phyloP scores from a whole-genome alignment of 345 rosid species.

The Xanthoceras sorbifolium region DNA sequence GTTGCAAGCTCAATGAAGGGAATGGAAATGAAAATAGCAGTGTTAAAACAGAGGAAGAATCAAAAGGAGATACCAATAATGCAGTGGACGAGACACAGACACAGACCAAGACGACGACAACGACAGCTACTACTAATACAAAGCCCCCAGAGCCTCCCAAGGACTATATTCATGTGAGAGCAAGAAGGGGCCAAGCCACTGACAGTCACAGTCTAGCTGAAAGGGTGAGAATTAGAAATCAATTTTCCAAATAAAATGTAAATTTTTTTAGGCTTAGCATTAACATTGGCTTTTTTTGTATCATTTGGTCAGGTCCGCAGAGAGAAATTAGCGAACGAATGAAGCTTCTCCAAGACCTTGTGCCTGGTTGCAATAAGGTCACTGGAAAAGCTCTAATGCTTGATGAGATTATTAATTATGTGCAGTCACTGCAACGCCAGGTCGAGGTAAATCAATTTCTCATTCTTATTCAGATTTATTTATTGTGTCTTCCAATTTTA shows the following conservation, averaged over 20 bases:
- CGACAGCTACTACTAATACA: constrained; percentile 6
- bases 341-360: constrained; percentile 97
- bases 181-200: constrained; percentile 94
- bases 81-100: constrained; percentile 31
- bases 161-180: constrained; percentile 89
- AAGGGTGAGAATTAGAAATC: constrained; percentile 55
- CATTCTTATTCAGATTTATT: neutral
- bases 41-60: constrained; percentile 43
- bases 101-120: too few relatives aligned
- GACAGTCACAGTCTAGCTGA: constrained; percentile 97
- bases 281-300: neutral
- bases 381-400: constrained; percentile 69
- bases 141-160: constrained; percentile 55
- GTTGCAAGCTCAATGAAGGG: constrained; percentile 41
- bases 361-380: constrained; percentile 97
- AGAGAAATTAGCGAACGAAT: constrained; percentile 96
- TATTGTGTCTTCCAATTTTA: neutral
- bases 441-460: constrained; percentile 81
- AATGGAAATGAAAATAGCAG: constrained; percentile 27
- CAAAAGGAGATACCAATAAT: constrained; percentile 18
- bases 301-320: constrained; percentile 61
- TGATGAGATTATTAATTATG: constrained; percentile 51
- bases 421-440: constrained; percentile 49
- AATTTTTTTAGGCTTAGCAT: neutral
- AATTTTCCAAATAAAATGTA: neutral